A percentile compares a stretch with the other conserved stretches of the same genome.
Conservation (phyloP, 495 filamentous ascomycete genomes). For the Neurospora sp. region DNA sequence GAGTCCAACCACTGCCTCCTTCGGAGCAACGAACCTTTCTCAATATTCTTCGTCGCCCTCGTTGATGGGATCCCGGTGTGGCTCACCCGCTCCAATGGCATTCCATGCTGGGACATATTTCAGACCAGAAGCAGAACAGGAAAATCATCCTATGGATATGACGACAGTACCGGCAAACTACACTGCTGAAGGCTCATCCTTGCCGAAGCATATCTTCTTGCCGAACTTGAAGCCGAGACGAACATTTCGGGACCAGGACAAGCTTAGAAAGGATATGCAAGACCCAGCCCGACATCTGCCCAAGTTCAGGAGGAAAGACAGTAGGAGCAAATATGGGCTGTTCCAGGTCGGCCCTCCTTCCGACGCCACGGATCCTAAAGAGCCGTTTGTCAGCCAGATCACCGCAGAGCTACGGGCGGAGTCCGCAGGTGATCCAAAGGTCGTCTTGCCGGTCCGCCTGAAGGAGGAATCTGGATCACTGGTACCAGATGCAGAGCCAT, state of each 20-base stretch:
- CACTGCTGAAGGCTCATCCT: background rate
- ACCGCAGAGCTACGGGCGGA: background rate
- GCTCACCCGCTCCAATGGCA: background rate
- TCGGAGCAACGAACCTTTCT: background rate
- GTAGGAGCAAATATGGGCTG: background rate
- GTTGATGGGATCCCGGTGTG: background rate
- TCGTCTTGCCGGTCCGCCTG: background rate
- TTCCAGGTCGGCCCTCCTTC: background rate
- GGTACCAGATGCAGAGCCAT: background rate
- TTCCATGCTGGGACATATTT: background rate
- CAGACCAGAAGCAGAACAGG: background rate
- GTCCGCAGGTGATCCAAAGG: background rate
- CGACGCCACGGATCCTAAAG: background rate
- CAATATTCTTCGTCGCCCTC: background rate
- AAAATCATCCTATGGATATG: background rate
- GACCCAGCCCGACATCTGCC: background rate
- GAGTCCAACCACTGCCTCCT: background rate
- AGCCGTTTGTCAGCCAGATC: background rate
- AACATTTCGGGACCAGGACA: background rate
- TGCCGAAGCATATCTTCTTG: background rate
- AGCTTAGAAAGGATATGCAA: background rate
- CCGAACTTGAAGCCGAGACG: background rate
- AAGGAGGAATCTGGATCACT: background rate
- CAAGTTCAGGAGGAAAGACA: background rate
- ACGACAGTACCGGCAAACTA: background rate